Evolutionary conservation across 2,329 filamentous ascomycete genomes (phyloP).

Genomic region (Coniochaeta pulveracea): DNA sequence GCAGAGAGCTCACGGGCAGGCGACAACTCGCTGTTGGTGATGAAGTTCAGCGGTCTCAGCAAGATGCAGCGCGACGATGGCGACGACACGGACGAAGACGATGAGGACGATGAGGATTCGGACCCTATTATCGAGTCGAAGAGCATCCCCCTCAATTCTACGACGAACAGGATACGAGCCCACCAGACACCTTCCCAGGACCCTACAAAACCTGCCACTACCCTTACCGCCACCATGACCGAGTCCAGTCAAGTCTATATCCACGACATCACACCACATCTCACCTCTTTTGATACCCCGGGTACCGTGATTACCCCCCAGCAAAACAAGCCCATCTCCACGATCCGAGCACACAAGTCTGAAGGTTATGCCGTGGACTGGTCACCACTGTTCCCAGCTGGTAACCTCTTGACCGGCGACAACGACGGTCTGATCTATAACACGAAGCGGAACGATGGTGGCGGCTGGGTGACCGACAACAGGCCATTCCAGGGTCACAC

Average conservation of each 20-base stretch:
- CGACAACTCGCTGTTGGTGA: constrained; percentile 90
- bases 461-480: constrained; percentile 79
- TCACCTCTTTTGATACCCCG: constrained; percentile 81
- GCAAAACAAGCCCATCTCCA: constrained; percentile 81
- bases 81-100: constrained; percentile 58
- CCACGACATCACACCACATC: constrained; percentile 86
- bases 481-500: constrained; percentile 75
- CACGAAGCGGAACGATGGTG: constrained; percentile 77
- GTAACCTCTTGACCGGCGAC: constrained; percentile 86
- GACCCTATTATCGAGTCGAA: constrained; percentile 93
- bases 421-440: constrained; percentile 81
- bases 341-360: constrained; percentile 78
- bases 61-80: constrained; percentile 65
- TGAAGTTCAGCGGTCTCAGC: constrained; percentile 89
- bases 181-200: constrained; percentile 69
- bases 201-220: constrained; percentile 61
- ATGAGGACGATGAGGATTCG: constrained; percentile 60
- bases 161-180: constrained; percentile 85
- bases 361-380: constrained; percentile 98
- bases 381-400: constrained; percentile 70
- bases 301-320: constrained; percentile 68
- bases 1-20: constrained; percentile 62
- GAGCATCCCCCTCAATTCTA: constrained; percentile 73
- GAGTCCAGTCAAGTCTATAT: constrained; percentile 83
- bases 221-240: constrained; percentile 83